These are phyloP conservation scores for Westerdykella aurantiaca DNA, from an alignment of 2,329 filamentous ascomycete species.

Conservation along the genomic window DNA sequence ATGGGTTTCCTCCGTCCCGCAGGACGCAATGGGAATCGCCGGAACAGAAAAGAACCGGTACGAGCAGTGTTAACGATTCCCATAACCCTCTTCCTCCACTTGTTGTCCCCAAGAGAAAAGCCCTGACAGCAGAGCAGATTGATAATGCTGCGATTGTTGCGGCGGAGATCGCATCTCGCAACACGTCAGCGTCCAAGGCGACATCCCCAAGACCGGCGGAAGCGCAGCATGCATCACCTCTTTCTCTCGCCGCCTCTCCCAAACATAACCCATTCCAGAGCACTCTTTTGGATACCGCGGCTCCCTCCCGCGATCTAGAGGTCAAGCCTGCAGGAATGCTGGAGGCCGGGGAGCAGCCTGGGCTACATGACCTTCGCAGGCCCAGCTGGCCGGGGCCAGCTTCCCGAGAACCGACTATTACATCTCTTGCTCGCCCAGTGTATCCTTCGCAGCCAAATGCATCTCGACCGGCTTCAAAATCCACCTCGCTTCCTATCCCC, in stretches of 20 bases:
- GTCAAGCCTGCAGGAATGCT: not conserved
- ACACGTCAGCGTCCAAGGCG: slow-evolving; percentile 10
- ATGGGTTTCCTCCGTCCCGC: slow-evolving; percentile 35
- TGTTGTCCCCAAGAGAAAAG: slow-evolving; percentile 41
- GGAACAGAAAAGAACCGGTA: slow-evolving; percentile 37
- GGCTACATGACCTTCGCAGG: slow-evolving; percentile 19
- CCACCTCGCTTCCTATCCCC: slow-evolving; percentile 27
- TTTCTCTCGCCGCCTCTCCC: too few species aligned
- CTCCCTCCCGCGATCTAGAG: not conserved
- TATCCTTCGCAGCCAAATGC: slow-evolving; percentile 22
- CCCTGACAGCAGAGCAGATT: slow-evolving; percentile 41
- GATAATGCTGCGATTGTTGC: slow-evolving; percentile 29
- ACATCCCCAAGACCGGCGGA: slow-evolving; percentile 4
- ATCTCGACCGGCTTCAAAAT: slow-evolving; percentile 24
- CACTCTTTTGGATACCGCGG: not conserved
- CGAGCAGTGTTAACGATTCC: slow-evolving; percentile 22
- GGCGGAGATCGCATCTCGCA: slow-evolving; percentile 9
- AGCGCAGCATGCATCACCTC: slow-evolving; percentile 1
- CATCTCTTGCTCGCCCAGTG: slow-evolving; percentile 34
- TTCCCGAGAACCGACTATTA: slow-evolving; percentile 29
- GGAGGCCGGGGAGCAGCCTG: slow-evolving; percentile 1
- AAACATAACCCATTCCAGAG: not conserved
- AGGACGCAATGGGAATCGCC: slow-evolving; percentile 18
- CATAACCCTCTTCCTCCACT: slow-evolving; percentile 30
- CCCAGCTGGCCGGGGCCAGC: slow-evolving; percentile 27